Evolutionary conservation across 2,329 filamentous ascomycete species (phyloP).

Genomic region (Aureobasidium sp.): DNA sequence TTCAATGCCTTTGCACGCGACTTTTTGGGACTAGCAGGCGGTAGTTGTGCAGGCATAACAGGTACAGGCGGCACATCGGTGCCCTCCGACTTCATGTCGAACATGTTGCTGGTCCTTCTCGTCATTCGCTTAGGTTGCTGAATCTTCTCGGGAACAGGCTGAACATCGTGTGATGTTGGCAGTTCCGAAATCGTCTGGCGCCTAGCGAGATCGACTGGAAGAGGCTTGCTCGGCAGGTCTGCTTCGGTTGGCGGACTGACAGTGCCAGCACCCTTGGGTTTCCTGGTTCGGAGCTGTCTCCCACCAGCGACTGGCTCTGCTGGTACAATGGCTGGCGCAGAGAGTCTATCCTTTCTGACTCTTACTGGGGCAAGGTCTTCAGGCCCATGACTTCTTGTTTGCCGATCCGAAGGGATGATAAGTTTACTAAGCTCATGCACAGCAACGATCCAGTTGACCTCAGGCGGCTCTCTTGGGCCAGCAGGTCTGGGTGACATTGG

Average conservation of each 20-base stretch:
- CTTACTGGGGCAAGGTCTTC: conserved; percentile 62
- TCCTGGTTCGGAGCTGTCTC: conserved; percentile 67
- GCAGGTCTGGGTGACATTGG: conserved; percentile 34
- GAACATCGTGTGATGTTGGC: background rate
- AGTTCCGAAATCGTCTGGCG: conserved; percentile 15
- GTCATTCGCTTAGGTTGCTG: background rate
- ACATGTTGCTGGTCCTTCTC: conserved; percentile 6
- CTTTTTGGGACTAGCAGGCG: background rate
- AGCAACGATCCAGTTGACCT: conserved; percentile 79
- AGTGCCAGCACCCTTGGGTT: conserved; percentile 42
- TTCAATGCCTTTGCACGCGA: background rate
- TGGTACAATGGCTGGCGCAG: conserved; percentile 29
- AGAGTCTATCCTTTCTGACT: conserved; percentile 54
- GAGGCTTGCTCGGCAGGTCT: background rate
- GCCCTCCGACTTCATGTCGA: background rate
- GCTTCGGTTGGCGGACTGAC: conserved; percentile 16
- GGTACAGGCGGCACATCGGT: conserved; percentile 17
- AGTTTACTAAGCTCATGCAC: conserved; percentile 73
- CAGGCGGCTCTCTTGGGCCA: conserved; percentile 60
- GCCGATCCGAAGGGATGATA: conserved; percentile 66
- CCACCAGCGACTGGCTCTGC: conserved; percentile 47
- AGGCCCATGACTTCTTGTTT: conserved; percentile 64
- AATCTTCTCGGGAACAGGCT: background rate
- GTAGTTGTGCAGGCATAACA: background rate
- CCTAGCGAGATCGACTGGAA: background rate